Evolutionary conservation across 352 stramenopile genomes (phyloP).

Genomic region (Peronospora belbahrii): DNA sequence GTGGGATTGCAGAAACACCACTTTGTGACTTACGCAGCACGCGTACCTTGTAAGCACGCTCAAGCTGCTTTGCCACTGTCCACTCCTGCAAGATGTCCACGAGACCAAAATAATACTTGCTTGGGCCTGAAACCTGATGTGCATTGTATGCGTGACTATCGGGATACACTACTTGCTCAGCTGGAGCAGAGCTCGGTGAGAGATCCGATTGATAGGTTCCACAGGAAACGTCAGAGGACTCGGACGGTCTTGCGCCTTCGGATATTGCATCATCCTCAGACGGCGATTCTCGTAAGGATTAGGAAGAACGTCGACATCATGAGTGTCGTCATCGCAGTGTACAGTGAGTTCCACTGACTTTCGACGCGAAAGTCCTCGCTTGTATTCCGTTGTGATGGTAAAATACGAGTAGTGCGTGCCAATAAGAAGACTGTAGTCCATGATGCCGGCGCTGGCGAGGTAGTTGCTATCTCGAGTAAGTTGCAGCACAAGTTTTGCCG

Average conservation of each 20-base stretch:
- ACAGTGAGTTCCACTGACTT: slow-evolving; percentile 28
- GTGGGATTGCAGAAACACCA: slow-evolving; percentile 68
- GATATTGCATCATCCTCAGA: slow-evolving; percentile 16
- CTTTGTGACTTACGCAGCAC: slow-evolving; percentile 62
- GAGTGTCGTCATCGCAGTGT: slow-evolving; percentile 18
- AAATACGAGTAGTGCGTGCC: slow-evolving; percentile 83
- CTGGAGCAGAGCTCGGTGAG: not conserved
- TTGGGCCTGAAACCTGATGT: slow-evolving; percentile 76
- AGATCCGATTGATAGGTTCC: slow-evolving; percentile 11
- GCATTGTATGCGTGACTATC: slow-evolving; percentile 53
- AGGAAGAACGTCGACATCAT: slow-evolving; percentile 37
- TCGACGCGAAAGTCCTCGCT: slow-evolving; percentile 21
- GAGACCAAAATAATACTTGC: slow-evolving; percentile 85
- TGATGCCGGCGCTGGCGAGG: slow-evolving; percentile 77
- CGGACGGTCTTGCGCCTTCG: slow-evolving; percentile 21
- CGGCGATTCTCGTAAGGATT: slow-evolving; percentile 25
- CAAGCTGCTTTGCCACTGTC: slow-evolving; percentile 69
- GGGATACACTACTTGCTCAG: slow-evolving; percentile 22
- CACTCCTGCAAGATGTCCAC: slow-evolving; percentile 88
- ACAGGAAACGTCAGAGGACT: slow-evolving; percentile 20
- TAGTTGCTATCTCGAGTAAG: slow-evolving; percentile 81
- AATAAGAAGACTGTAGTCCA: slow-evolving; percentile 89
- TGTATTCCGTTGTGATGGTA: slow-evolving; percentile 45
- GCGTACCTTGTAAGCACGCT: slow-evolving; percentile 80
- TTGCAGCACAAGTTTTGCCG: slow-evolving; percentile 62